A percentile compares a stretch with the other conserved stretches of the same genome.
phyloP scores from a whole-genome alignment of 352 stramenopile genomes.

The Phytophthora ramorum region DNA sequence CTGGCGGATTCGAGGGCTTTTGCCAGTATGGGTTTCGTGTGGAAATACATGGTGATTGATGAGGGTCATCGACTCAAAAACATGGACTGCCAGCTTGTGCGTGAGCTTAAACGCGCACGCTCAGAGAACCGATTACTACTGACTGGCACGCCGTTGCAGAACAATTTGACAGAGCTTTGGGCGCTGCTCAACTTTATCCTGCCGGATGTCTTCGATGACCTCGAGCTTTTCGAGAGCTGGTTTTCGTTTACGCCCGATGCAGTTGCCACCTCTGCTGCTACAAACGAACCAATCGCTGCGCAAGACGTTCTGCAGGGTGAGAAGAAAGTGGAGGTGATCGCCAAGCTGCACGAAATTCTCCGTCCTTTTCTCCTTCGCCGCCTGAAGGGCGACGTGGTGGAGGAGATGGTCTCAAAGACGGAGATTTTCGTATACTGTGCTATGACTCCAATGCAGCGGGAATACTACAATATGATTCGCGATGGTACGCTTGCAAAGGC shows the following conservation, averaged over 20 bases:
- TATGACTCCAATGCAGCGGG: constrained; percentile 94
- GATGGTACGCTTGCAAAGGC: constrained; percentile 88
- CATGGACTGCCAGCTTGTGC: constrained; percentile 95
- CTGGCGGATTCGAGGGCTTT: constrained; percentile 76
- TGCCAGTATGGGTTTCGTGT: constrained; percentile 66
- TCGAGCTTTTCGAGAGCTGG: constrained; percentile 98
- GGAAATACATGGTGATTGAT: constrained; percentile 98
- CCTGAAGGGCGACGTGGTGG: constrained; percentile 95
- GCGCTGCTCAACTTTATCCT: constrained; percentile 98
- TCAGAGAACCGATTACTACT: constrained; percentile 95
- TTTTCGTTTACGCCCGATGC: constrained; percentile 97
- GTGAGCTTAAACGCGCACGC: constrained; percentile 93
- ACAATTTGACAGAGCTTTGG: constrained; percentile 99
- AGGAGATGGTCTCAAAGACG: constrained; percentile 96
- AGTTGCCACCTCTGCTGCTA: constrained; percentile 33
- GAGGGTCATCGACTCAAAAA: constrained; percentile 99
- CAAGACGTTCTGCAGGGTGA: constrained; percentile 92
- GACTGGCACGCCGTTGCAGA: constrained; percentile 97
- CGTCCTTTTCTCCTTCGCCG: constrained; percentile 96
- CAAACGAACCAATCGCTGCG: constrained; percentile 73
- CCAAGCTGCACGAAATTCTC: constrained; percentile 98
- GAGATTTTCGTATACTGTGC: constrained; percentile 98
- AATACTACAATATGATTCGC: constrained; percentile 95
- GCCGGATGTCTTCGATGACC: constrained; percentile 97
- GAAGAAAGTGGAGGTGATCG: constrained; percentile 94